phyloP scores from a whole-genome alignment of 805 yeast genomes.

The Saccharomycopsis amapae region DNA sequence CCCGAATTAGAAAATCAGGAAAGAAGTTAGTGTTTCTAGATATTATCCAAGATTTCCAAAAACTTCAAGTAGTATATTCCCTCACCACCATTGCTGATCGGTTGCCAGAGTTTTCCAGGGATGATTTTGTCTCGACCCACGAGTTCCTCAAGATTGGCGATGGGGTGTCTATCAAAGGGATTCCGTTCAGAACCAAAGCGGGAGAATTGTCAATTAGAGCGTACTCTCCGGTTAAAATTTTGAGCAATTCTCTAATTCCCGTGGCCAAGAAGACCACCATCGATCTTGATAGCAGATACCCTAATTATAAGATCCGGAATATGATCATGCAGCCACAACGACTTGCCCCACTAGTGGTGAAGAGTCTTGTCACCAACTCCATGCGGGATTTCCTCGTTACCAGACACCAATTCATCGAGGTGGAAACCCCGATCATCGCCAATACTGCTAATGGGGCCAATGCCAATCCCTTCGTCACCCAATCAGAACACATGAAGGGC shows the following conservation, averaged over 20 bases:
- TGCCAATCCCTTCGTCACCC: conserved; percentile 78
- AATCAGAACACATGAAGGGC: conserved; percentile 28
- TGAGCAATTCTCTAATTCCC: conserved; percentile 64
- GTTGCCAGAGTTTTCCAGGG: not conserved
- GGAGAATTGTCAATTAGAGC: conserved; percentile 74
- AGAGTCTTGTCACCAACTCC: conserved; percentile 47
- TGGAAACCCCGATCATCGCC: conserved; percentile 81
- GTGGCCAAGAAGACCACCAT: conserved; percentile 27
- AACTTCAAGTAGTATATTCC: conserved; percentile 50
- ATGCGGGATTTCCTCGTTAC: conserved; percentile 51
- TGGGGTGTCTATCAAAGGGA: conserved; percentile 55
- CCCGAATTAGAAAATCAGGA: conserved; percentile 55
- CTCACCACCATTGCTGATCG: conserved; percentile 15
- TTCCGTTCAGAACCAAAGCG: conserved; percentile 65
- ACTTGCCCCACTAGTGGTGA: conserved; percentile 30
- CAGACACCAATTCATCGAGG: conserved; percentile 58
- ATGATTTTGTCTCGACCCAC: not conserved
- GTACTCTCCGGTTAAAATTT: conserved; percentile 29
- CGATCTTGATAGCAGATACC: conserved; percentile 19
- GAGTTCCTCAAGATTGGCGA: conserved; percentile 61
- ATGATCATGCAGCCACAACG: not conserved
- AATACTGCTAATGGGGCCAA: conserved; percentile 79
- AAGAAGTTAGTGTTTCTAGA: conserved; percentile 66
- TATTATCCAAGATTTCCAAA: conserved; percentile 48
- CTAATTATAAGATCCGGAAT: conserved; percentile 13